Percentiles rank a stretch among this genome's conserved stretches.
These are phyloP conservation scores for Zymoseptoria ardabiliae DNA, from an alignment of 2,329 filamentous ascomycete genomes.

Conservation along the genomic window DNA sequence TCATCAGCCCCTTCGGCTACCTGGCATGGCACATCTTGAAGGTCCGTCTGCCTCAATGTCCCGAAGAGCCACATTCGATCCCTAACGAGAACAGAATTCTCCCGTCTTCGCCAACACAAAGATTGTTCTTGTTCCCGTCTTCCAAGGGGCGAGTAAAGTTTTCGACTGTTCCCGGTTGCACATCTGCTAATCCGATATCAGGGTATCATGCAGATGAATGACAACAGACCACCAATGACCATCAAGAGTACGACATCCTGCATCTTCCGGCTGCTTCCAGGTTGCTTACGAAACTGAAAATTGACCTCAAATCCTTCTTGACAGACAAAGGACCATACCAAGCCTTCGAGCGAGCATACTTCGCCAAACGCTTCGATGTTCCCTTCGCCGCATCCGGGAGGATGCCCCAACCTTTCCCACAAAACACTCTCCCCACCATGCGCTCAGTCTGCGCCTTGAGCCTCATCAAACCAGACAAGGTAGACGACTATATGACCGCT, in stretches of 20 bases:
- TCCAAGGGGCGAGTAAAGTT: constrained; percentile 37
- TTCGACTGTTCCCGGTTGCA: background rate
- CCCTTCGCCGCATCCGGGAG: constrained; percentile 36
- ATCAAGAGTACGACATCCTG: constrained; percentile 39
- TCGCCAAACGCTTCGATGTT: constrained; percentile 47
- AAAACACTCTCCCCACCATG: constrained; percentile 45
- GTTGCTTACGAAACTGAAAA: no score
- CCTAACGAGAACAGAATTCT: constrained; percentile 29
- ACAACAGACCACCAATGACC: constrained; percentile 47
- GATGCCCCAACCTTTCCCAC: constrained; percentile 47
- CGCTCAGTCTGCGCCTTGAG: constrained; percentile 46
- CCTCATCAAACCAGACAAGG: constrained; percentile 34
- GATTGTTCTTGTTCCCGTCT: constrained; percentile 51
- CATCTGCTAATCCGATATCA: background rate
- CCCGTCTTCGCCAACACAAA: constrained; percentile 14
- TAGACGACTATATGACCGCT: constrained; percentile 38
- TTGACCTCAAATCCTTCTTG: background rate
- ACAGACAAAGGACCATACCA: constrained; percentile 52
- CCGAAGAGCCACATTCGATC: constrained; percentile 29
- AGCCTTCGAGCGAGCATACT: constrained; percentile 45
- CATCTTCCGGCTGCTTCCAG: no score
- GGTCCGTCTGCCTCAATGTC: background rate
- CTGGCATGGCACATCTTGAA: constrained; percentile 37
- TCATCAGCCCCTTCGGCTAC: constrained; percentile 55
- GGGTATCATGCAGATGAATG: constrained; percentile 51